A percentile compares a stretch with the other conserved stretches of the same genome.
These are phyloP conservation scores for Pseudoneurospora amorphoporcata DNA, from an alignment of 495 filamentous ascomycete species.

Conservation along the genomic window DNA sequence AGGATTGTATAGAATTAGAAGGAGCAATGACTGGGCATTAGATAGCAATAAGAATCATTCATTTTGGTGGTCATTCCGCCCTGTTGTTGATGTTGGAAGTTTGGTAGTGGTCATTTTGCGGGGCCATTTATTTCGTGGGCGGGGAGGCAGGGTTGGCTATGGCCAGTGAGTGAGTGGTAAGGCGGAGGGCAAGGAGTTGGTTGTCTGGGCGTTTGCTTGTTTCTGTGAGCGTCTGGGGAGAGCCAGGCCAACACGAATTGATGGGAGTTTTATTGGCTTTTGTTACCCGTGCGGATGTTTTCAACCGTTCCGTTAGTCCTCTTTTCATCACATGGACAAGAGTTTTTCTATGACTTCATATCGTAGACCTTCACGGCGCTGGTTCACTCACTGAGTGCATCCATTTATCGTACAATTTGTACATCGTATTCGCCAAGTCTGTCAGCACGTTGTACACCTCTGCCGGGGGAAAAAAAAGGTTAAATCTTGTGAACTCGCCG, in stretches of 20 bases:
- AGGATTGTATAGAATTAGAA: too few species aligned
- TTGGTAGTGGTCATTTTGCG: too few species aligned
- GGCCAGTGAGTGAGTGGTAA: too few species aligned
- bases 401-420: neutral
- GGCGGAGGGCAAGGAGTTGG: neutral
- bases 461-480: too few species aligned
- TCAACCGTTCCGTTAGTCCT: neutral
- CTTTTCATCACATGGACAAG: neutral
- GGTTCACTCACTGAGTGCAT: neutral
- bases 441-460: neutral
- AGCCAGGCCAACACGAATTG: too few species aligned
- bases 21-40: too few species aligned
- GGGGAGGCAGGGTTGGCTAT: neutral
- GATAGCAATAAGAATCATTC: too few species aligned
- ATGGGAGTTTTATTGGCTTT: too few species aligned
- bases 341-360: neutral
- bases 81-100: too few species aligned
- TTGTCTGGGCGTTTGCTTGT: neutral
- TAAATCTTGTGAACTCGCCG: too few species aligned
- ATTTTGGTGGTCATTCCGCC: too few species aligned
- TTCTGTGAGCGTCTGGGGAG: neutral
- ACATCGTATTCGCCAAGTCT: neutral
- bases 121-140: too few species aligned
- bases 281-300: neutral
- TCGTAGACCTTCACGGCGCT: neutral